Evolutionary conservation across 1,139 yeast genomes (phyloP).

Genomic region (Zygosaccharomyces sapae): DNA sequence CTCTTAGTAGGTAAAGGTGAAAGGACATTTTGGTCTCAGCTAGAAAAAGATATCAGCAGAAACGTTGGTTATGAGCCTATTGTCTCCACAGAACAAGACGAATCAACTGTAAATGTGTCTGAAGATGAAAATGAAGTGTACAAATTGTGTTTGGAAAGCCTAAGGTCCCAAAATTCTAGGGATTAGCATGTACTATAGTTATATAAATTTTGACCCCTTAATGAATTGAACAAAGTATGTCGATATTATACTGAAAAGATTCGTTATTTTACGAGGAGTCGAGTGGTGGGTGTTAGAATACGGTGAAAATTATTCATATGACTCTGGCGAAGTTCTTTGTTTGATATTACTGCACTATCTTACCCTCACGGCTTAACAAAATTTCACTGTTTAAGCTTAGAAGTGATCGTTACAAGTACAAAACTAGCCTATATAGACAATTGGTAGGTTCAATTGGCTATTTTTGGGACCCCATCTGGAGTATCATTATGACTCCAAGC

Average conservation of each 20-base stretch:
- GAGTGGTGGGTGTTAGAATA: neutral
- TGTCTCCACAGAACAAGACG: slow-evolving; percentile 6
- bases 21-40: slow-evolving; percentile 54
- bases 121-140: slow-evolving; percentile 40
- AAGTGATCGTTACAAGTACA: neutral
- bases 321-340: neutral
- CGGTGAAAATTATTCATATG: neutral
- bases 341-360: neutral
- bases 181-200: neutral
- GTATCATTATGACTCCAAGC: slow-evolving; percentile 27
- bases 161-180: slow-evolving; percentile 24
- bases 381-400: neutral
- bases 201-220: neutral
- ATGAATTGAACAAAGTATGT: neutral
- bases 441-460: neutral
- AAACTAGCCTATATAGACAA: neutral
- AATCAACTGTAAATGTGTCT: slow-evolving; percentile 22
- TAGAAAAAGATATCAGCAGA: slow-evolving; percentile 43
- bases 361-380: slow-evolving; percentile 8
- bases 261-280: neutral
- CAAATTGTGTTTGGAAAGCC: slow-evolving; percentile 41
- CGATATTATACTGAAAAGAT: neutral
- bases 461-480: neutral
- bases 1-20: slow-evolving; percentile 75
- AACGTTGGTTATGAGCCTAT: slow-evolving; percentile 23